Evolutionary conservation across 2,329 filamentous ascomycete genomes (phyloP).

Genomic region (Cladosporium sp.): DNA sequence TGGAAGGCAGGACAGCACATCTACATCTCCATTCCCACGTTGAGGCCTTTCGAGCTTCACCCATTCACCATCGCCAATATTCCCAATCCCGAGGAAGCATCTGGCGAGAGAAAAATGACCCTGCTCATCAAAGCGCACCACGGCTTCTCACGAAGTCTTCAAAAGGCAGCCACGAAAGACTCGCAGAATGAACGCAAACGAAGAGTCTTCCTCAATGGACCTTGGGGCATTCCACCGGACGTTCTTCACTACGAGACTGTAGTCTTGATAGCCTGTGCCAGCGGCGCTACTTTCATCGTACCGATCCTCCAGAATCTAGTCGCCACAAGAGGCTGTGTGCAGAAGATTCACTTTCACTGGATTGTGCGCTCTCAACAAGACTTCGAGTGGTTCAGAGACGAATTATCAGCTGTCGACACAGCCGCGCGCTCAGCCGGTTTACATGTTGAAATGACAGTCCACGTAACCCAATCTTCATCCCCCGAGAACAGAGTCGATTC

Average conservation of each 20-base stretch:
- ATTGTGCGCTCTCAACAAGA: conserved; percentile 25
- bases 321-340: conserved; percentile 28
- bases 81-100: conserved; percentile 44
- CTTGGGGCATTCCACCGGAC: conserved; percentile 28
- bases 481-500: too few species aligned
- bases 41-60: conserved; percentile 56
- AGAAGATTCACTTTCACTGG: conserved; percentile 26
- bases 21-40: conserved; percentile 54
- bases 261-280: conserved; percentile 56
- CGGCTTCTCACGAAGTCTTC: conserved; percentile 26
- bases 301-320: conserved; percentile 56
- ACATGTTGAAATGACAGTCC: conserved; percentile 50
- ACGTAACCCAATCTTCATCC: conserved; percentile 41
- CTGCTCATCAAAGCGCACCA: conserved; percentile 28
- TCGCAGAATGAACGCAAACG: conserved; percentile 13
- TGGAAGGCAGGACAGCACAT: conserved; percentile 63
- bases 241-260: conserved; percentile 59
- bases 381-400: conserved; percentile 20
- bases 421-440: conserved; percentile 46
- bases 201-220: conserved; percentile 26
- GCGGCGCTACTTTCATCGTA: conserved; percentile 56
- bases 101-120: conserved; percentile 34
- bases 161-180: conserved; percentile 20
- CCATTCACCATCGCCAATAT: conserved; percentile 55
- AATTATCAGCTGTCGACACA: conserved; percentile 33